A percentile compares a stretch with the other conserved stretches of the same genome.
Conservation (phyloP, 2,329 filamentous ascomycete genomes). For the Emergomyces pasteurianus region DNA sequence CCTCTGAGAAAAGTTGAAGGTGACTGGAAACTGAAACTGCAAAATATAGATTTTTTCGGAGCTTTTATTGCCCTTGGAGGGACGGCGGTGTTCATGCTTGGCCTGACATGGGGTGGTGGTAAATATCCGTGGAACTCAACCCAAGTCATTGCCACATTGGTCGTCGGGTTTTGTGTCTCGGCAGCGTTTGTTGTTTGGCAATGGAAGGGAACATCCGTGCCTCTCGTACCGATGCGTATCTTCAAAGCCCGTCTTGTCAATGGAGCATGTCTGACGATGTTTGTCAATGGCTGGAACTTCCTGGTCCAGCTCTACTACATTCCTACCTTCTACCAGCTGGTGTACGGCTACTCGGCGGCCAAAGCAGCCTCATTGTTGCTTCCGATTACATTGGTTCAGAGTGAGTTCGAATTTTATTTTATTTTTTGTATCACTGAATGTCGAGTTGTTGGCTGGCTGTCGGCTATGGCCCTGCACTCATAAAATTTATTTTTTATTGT, state of each 20-base stretch:
- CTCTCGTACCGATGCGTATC: conserved; percentile 35
- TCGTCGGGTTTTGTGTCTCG: conserved; percentile 33
- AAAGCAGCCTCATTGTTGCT: conserved; percentile 41
- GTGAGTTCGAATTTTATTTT: conserved; percentile 11
- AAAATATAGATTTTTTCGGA: conserved; percentile 41
- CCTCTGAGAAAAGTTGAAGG: conserved; percentile 43
- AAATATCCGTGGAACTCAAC: conserved; percentile 45
- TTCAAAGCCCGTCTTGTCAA: conserved; percentile 44
- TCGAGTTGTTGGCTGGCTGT: no score
- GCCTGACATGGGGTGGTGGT: conserved; percentile 49
- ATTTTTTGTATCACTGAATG: no score
- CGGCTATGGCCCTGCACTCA: no score
- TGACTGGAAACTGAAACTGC: conserved; percentile 40
- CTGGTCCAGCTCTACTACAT: conserved; percentile 51
- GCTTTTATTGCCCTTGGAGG: conserved; percentile 36
- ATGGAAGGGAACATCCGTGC: conserved; percentile 21
- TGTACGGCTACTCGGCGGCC: conserved; percentile 32
- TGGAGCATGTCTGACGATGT: conserved; percentile 45
- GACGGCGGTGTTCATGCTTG: conserved; percentile 34
- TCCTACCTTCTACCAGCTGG: conserved; percentile 50
- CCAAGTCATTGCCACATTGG: conserved; percentile 43
- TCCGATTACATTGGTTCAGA: conserved; percentile 39
- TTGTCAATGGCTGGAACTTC: conserved; percentile 49
- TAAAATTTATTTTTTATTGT: not conserved
- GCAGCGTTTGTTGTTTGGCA: conserved; percentile 22